phyloP scores from a whole-genome alignment of 495 filamentous ascomycete genomes.

The Aspergillus nidulans region DNA sequence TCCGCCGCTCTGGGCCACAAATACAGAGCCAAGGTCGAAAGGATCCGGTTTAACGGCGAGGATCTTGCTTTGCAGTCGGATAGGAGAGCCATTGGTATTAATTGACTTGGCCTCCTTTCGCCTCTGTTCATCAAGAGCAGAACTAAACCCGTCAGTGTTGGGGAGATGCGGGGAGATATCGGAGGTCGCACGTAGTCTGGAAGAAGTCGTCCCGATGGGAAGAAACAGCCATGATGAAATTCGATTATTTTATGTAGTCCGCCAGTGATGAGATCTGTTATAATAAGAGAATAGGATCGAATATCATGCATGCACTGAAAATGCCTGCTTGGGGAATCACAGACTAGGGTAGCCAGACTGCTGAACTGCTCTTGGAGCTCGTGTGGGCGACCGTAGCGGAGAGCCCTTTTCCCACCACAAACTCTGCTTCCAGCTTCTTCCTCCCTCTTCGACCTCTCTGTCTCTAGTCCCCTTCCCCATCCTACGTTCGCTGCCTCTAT shows the following conservation, averaged over 20 bases:
- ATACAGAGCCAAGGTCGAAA: constrained; percentile 54
- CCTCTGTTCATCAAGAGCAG: constrained; percentile 63
- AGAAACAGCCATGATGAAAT: constrained; percentile 55
- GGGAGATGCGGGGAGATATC: neutral
- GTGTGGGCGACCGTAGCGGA: constrained; percentile 34
- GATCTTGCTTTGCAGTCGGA: constrained; percentile 78
- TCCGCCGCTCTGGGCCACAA: constrained; percentile 79
- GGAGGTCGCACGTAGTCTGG: constrained; percentile 67
- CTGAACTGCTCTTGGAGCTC: constrained; percentile 36
- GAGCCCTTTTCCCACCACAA: constrained; percentile 32
- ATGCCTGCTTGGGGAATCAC: neutral
- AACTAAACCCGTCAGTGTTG: constrained; percentile 41
- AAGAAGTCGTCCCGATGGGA: constrained; percentile 76
- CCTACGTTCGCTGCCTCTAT: constrained; percentile 1
- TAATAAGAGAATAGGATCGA: neutral
- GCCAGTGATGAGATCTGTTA: neutral
- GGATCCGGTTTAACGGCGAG: constrained; percentile 72
- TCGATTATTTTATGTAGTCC: neutral
- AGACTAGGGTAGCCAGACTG: neutral
- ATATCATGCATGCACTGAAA: neutral
- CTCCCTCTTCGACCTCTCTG: constrained; percentile 18
- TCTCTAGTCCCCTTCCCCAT: constrained; percentile 21
- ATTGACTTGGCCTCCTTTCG: constrained; percentile 74
- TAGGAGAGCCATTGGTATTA: constrained; percentile 79
- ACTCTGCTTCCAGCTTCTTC: constrained; percentile 16